These are phyloP conservation scores for Colletotrichum costaricense DNA, from an alignment of 2,329 filamentous ascomycete species.

Conservation along the genomic window DNA sequence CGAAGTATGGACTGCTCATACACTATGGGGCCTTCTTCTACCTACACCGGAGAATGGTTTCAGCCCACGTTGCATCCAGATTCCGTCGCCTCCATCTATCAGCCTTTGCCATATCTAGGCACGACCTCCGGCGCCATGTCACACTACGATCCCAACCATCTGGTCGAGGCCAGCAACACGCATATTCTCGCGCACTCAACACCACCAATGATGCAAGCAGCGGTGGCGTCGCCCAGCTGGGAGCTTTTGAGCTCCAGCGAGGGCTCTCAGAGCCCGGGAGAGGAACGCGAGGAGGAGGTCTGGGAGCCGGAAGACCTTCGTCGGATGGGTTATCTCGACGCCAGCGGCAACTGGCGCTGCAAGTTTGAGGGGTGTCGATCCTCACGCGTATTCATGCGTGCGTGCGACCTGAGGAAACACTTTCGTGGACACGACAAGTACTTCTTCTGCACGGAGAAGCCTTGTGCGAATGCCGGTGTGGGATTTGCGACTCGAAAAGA, in stretches of 20 bases:
- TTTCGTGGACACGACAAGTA: conserved; percentile 22
- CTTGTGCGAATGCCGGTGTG: conserved; percentile 8
- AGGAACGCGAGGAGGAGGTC: conserved; percentile 7
- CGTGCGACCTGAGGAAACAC: conserved; percentile 24
- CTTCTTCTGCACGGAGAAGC: conserved; percentile 25
- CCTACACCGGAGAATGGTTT: conserved; percentile 12
- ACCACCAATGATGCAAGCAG: background rate
- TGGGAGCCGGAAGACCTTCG: conserved; percentile 22
- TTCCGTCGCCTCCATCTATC: background rate
- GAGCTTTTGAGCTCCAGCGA: background rate
- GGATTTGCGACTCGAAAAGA: conserved; percentile 23
- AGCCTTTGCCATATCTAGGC: conserved; percentile 3
- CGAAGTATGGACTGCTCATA: background rate
- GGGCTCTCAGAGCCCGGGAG: background rate
- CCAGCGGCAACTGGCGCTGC: conserved; percentile 23
- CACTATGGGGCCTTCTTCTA: background rate
- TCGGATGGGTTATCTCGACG: conserved; percentile 25
- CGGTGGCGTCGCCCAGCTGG: background rate
- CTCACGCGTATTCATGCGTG: conserved; percentile 6
- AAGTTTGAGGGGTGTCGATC: conserved; percentile 9
- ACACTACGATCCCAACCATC: conserved; percentile 3
- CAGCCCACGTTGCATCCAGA: conserved; percentile 2
- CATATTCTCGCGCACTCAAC: background rate
- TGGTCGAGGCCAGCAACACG: conserved; percentile 1
- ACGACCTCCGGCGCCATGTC: background rate